These are phyloP conservation scores for Skeletonema potamos DNA, from an alignment of 108 stramenopile genomes.

Conservation along the genomic window DNA sequence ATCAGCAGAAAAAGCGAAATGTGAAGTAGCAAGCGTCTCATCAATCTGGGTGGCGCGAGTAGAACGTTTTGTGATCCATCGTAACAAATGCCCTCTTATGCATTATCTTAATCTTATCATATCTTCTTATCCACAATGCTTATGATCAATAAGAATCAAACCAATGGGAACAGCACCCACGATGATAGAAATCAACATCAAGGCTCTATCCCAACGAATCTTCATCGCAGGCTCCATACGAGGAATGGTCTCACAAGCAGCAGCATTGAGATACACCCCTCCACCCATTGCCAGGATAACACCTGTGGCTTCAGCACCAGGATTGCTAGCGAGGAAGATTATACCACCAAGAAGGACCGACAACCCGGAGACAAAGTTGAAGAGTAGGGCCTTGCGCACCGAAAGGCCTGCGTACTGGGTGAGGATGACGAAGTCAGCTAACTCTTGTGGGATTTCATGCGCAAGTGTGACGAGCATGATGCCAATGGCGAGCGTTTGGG, in stretches of 20 bases:
- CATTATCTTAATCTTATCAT: not conserved
- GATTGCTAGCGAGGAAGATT: constrained; percentile 46
- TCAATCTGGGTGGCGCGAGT: too few species aligned
- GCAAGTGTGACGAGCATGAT: constrained; percentile 63
- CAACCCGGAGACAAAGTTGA: constrained; percentile 74
- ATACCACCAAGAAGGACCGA: constrained; percentile 68
- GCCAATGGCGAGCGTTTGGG: constrained; percentile 36
- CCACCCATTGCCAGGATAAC: constrained; percentile 66
- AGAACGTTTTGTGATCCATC: too few species aligned
- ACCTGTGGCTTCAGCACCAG: constrained; percentile 53
- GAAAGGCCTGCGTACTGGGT: constrained; percentile 60
- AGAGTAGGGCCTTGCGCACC: constrained; percentile 39
- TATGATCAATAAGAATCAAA: constrained; percentile 80
- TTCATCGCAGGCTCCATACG: constrained; percentile 32
- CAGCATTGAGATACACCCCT: constrained; percentile 79
- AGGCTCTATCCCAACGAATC: constrained; percentile 16
- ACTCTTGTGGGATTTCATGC: constrained; percentile 86
- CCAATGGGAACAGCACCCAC: constrained; percentile 79
- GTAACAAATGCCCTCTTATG: not conserved
- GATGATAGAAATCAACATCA: constrained; percentile 52
- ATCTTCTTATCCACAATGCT: constrained; percentile 73
- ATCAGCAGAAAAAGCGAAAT: too few species aligned
- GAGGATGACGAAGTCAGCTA: constrained; percentile 81
- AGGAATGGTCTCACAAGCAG: constrained; percentile 60
- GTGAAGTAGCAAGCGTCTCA: too few species aligned